Evolutionary conservation across 345 rosid genomes (phyloP), one percentile per base, ranked within the genome.

Genomic region (Hibiscus mutabilis): DNA sequence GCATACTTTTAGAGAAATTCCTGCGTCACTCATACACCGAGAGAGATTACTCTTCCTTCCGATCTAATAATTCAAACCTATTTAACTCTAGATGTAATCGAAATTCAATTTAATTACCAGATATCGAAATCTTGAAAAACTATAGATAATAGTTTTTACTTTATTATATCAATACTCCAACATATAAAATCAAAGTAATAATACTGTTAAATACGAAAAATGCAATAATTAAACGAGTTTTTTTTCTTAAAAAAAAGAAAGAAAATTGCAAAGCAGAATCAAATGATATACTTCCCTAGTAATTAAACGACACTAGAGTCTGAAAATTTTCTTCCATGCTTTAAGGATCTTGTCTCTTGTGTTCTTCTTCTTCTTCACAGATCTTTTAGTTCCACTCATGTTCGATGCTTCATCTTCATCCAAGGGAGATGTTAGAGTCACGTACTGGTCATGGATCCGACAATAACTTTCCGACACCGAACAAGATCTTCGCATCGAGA

Each of bases 401-500:
- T 61, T 81, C 27, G 40, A 75, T 52, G 33, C 81, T 10, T 78
- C 81, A 14, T 78, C 87, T 1, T 74, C 86, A 55, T 78, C 85
- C n/a, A 71, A 68, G 42, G 86, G 84, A n/a, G 88, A 79, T 57
- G 82, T 63, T 60, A 81, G 62, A 52, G 87, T 77, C 60, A 77
- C 77, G 70, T 94, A 74, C 78, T 86, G 94, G 78, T 85, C 89
- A 70, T 89, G 90, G 82, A 94, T 88, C 80, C 98, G 84, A 27
- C 89, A 74, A 58, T 93, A 88, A 66, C 94, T 88, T 55, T 89
- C 96, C 3, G 91, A 84, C 12, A 89, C 93, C 11, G 98, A 94
- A 0, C 91, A 82, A 59, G 96, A 91, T 82, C 96, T 87, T 73
- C 83, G 83, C 89, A 87, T 82, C 59, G 98, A 87, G 74, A 91